These are phyloP conservation scores for Tillandsia fasciculata DNA, from an alignment of 176 grass and related monocot species.

Conservation along the genomic window DNA sequence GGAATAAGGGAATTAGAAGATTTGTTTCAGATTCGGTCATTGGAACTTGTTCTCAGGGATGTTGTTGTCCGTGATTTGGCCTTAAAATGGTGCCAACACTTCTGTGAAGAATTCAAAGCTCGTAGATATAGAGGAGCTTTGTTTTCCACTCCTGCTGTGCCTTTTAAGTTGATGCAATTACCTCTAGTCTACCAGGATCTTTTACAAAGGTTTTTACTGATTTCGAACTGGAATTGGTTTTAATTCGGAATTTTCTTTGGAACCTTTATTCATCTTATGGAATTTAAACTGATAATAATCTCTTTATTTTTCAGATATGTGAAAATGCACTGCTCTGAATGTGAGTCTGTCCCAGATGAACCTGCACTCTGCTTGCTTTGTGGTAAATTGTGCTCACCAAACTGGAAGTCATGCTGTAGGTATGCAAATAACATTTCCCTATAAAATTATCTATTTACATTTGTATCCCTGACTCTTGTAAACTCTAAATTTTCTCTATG, in stretches of 20 bases:
- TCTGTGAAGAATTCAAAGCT: slow-evolving; percentile 53
- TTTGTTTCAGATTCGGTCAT: slow-evolving; percentile 57
- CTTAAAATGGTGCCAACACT: slow-evolving; percentile 88
- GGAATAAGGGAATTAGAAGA: slow-evolving; percentile 72
- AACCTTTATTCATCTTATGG: no score
- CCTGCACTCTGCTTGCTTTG: slow-evolving; percentile 91
- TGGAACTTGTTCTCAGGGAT: slow-evolving; percentile 72
- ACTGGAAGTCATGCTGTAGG: slow-evolving; percentile 92
- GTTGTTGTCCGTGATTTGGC: slow-evolving; percentile 46
- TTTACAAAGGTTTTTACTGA: slow-evolving; percentile 35
- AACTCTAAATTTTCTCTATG: no score
- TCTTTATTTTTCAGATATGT: slow-evolving; percentile 44
- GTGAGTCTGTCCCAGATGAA: slow-evolving; percentile 71
- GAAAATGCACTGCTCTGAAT: slow-evolving; percentile 72
- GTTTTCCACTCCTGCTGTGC: slow-evolving; percentile 57
- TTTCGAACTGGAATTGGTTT: slow-evolving; percentile 17
- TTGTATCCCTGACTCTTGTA: neutral
- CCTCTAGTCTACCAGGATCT: slow-evolving; percentile 87
- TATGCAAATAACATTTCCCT: slow-evolving; percentile 17
- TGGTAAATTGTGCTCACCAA: slow-evolving; percentile 76
- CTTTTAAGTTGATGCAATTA: slow-evolving; percentile 88
- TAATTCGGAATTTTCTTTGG: slow-evolving; percentile 13
- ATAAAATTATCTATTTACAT: no score
- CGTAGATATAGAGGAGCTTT: slow-evolving; percentile 39
- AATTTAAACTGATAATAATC: slow-evolving; percentile 1